Evolutionary conservation across 345 rosid species (phyloP).

Genomic region (Combretum micranthum): DNA sequence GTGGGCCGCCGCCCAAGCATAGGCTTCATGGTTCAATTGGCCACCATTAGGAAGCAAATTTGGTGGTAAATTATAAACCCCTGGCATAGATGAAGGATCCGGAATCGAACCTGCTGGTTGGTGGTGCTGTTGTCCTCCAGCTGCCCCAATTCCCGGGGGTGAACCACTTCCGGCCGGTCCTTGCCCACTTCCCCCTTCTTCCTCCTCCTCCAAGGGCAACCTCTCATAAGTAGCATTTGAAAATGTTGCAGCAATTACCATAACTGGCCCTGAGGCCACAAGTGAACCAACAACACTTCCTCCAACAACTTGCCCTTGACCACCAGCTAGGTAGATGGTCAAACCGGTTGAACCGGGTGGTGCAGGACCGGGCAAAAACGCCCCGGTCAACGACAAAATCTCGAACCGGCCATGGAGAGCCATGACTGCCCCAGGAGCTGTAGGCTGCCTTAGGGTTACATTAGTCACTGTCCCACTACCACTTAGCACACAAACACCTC

Average conservation of each 20-base stretch:
- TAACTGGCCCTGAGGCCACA: conserved; percentile 43
- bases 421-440: conserved; percentile 40
- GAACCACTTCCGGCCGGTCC: conserved; percentile 43
- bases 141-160: conserved; percentile 19
- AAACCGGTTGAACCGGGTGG: conserved; percentile 46
- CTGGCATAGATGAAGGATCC: conserved; percentile 12
- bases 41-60: conserved; percentile 63
- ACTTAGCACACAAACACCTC: conserved; percentile 49
- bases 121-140: conserved; percentile 16
- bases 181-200: conserved; percentile 22
- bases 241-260: conserved; percentile 48
- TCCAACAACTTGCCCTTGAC: conserved; percentile 52
- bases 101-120: conserved; percentile 23
- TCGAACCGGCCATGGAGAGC: conserved; percentile 50
- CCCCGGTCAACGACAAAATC: conserved; percentile 41
- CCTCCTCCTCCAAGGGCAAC: conserved; percentile 46
- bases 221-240: conserved; percentile 52
- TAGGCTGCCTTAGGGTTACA: conserved; percentile 46
- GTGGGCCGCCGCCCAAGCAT: conserved; percentile 9
- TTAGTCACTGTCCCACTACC: conserved; percentile 46
- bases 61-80: conserved; percentile 45
- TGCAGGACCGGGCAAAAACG: conserved; percentile 44
- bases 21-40: conserved; percentile 22
- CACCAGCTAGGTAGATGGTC: conserved; percentile 42
- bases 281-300: conserved; percentile 47